Evolutionary conservation across 2,329 filamentous ascomycete species (phyloP), one percentile per base, ranked within the genome.

Genomic region (Parastagonospora nodorum): DNA sequence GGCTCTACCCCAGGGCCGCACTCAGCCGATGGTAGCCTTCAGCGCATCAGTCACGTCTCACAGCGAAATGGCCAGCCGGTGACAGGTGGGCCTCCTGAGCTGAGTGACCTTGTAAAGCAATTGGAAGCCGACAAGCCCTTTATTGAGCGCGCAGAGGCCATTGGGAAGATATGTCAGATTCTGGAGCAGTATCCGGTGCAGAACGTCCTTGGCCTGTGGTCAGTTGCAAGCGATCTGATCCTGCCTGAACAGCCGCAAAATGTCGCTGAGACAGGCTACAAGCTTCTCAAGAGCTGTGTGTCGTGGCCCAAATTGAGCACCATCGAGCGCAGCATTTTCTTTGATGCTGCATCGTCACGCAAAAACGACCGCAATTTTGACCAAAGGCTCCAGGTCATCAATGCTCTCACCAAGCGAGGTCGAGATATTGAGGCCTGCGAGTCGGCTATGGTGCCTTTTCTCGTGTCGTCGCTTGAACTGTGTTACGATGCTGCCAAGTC

Each of bases 381-480:
- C 46, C 53, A 63, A 43, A 66, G 71, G 6, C 66, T 75, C 11
- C 57, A 72, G n/a, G 63, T 70, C 43, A 56, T 76, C 32, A 58
- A 61, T 24, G 68, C 63, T 2, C 66, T 76, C 16, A 76, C 74
- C 14, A 66, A 68, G 32, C 58, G 67, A 19, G 74, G 74, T 2
- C 68, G 72, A 28, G 68, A 75, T 37, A 60, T 76, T 19, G 72
- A 74, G 29, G 69, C 71, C 9, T 68, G 74, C 53, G 73, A 75
- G 50, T 60, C 67, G 5, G 58, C 60, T 14, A 61, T 75, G 4
- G 61, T 68, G 5, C 63, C 71, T 14, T 70, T 74, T 42, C 50
- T 75, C 7, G 46, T 68, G 19, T 55, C 53, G 1, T 65, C 72
- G 5, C 61, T 76, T 6, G 63, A 71, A 16, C 47, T 50, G 12